These are phyloP conservation scores for Ceriops tagal DNA, from an alignment of 345 rosid species.

Conservation along the genomic window DNA sequence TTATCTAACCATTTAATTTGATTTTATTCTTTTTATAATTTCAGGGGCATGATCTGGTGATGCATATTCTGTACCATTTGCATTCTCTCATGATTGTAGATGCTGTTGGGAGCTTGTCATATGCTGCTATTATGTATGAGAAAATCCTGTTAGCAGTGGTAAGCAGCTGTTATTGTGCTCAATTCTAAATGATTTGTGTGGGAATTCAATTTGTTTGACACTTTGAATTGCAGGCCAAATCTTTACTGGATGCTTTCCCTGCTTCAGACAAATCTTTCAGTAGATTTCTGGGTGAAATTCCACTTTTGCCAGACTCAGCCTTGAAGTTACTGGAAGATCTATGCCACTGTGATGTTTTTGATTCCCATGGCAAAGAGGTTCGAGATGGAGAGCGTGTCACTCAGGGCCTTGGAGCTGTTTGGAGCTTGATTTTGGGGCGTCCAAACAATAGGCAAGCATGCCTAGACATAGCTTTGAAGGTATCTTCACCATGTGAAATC, in stretches of 20 bases:
- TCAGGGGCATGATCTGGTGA: constrained; percentile 92
- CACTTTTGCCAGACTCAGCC: constrained; percentile 68
- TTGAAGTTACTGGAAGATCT: constrained; percentile 69
- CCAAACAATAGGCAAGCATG: constrained; percentile 78
- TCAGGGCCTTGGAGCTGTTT: constrained; percentile 94
- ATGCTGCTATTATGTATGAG: constrained; percentile 57
- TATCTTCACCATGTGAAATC: constrained; percentile 11
- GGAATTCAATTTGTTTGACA: constrained; percentile 14
- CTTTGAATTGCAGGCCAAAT: constrained; percentile 62
- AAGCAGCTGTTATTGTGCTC: constrained; percentile 26
- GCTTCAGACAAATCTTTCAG: constrained; percentile 93
- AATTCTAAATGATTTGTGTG: constrained; percentile 16
- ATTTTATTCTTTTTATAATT: constrained; percentile 4
- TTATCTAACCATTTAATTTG: constrained; percentile 9
- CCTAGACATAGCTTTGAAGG: constrained; percentile 84
- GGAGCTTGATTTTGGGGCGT: constrained; percentile 94
- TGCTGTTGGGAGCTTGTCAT: constrained; percentile 45
- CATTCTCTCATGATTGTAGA: constrained; percentile 48
- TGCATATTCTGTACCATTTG: constrained; percentile 76
- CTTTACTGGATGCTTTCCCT: constrained; percentile 78
- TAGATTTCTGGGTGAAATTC: constrained; percentile 91
- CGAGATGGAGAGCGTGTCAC: constrained; percentile 86
- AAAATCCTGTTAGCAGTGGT: constrained; percentile 84
- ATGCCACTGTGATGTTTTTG: constrained; percentile 65
- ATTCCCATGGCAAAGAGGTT: constrained; percentile 51